Base-by-base conservation (phyloP, 345 rosid species). In the Moringa oleifera region DNA sequence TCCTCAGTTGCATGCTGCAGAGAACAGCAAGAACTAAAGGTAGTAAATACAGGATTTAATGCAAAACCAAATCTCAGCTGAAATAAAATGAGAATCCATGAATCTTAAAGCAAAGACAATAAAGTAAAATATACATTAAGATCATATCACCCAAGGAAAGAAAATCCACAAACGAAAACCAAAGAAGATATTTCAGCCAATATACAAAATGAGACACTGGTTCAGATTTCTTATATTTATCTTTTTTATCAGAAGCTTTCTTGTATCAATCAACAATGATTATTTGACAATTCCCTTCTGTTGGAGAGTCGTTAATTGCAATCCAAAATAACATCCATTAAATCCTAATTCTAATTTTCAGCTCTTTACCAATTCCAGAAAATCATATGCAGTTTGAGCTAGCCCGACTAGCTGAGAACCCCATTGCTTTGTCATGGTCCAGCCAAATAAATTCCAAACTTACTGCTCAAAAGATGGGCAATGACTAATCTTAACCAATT, bases 1-100 rank as follows among this genome's bases (percentile, higher is more conserved):
- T 88, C 98, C 83, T 90, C 96, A 18, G 75, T 81, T 33, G 96
- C 98, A 65, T 84, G 94, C 98, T 90, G 79, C 76, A 80, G 53
- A 69, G 18, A 65, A 69, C 59, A 56, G 70, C 55, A 60, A 50
- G 65, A n/a, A 51, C 13, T 49, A 28, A 52, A 49, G 33, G 46
- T 52, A 11, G 9, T 41, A 16, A 41, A 41, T 41, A 41, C 47
- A 41, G 16, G 17, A 15, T 9, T 41, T 41, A 41, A 15, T 9
- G 47, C 12, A 15, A 37, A 23, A 19, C 45, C 20, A 58, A 47
- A 25, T 7, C 20, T 25, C 12, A 36, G 51, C 37, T 28, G 55
- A 31, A 65, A 46, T 9, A 24, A 65, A 56, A 54, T 24, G 46
- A 5, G 55, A 47, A 61, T 28, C 47, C 47, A 41, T 9, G 47